Evolutionary conservation across 2,329 filamentous ascomycete species (phyloP).

Genomic region (Alternaria ventricosa): DNA sequence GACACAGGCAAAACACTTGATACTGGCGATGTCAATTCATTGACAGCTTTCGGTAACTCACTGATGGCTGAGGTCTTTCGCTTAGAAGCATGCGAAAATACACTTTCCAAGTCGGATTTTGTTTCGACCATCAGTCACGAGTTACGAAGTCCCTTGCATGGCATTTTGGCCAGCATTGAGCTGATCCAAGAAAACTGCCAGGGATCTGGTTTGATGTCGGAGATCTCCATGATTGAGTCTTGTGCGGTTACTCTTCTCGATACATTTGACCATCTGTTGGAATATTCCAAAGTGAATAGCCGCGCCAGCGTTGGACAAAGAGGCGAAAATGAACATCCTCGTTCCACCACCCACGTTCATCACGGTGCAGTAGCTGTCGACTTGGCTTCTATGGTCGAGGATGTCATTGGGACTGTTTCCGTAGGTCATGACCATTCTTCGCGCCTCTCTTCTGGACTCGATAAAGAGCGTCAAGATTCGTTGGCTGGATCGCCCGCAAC

Average conservation of each 20-base stretch:
- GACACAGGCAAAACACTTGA: slow-evolving; percentile 21
- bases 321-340: background rate
- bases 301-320: background rate
- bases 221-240: slow-evolving; percentile 56
- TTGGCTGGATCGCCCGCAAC: background rate
- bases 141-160: slow-evolving; percentile 54
- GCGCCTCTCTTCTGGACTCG: slow-evolving; percentile 1
- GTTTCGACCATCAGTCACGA: slow-evolving; percentile 60
- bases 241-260: slow-evolving; percentile 58
- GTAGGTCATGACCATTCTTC: slow-evolving; percentile 9
- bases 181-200: slow-evolving; percentile 52
- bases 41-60: slow-evolving; percentile 16
- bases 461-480: slow-evolving; percentile 1
- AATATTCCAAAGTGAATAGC: slow-evolving; percentile 29
- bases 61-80: slow-evolving; percentile 54
- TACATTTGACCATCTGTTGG: slow-evolving; percentile 36
- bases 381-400: slow-evolving; percentile 7
- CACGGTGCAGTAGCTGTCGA: background rate
- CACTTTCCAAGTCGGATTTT: slow-evolving; percentile 57
- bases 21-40: slow-evolving; percentile 12
- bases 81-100: slow-evolving; percentile 44
- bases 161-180: slow-evolving; percentile 52
- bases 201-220: slow-evolving; percentile 47
- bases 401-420: slow-evolving; percentile 10
- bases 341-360: no score